These are phyloP conservation scores for Boletus sensibilis DNA, from an alignment of 768 basidiomycete species.

Conservation along the genomic window DNA sequence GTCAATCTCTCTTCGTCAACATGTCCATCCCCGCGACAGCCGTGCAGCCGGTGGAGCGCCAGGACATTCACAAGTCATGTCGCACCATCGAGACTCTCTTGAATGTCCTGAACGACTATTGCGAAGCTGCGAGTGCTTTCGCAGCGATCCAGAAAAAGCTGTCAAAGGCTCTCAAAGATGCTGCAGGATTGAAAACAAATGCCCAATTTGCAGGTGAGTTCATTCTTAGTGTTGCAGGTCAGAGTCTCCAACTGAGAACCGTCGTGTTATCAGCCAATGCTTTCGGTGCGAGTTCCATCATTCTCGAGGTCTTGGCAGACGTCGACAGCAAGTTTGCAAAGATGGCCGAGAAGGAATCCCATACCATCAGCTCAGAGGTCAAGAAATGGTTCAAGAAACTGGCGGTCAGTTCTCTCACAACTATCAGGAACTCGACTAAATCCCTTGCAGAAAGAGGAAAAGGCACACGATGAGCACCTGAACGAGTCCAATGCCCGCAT, in stretches of 20 bases:
- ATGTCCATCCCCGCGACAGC: conserved; percentile 17
- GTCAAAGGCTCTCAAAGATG: conserved; percentile 66
- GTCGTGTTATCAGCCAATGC: conserved; percentile 53
- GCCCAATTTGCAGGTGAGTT: conserved; percentile 60
- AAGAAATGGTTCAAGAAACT: conserved; percentile 89
- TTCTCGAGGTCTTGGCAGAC: conserved; percentile 71
- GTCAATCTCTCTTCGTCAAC: background rate
- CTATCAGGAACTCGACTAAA: background rate
- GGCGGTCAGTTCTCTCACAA: conserved; percentile 46
- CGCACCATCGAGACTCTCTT: conserved; percentile 70
- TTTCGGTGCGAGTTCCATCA: conserved; percentile 57
- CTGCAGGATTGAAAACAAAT: conserved; percentile 58
- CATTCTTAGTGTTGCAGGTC: background rate
- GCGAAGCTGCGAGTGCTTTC: conserved; percentile 62
- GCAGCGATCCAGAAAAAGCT: conserved; percentile 73
- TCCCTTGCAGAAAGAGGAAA: conserved; percentile 71
- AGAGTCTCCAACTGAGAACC: background rate
- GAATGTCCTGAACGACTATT: conserved; percentile 68
- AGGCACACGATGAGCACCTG: conserved; percentile 70
- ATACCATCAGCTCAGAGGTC: conserved; percentile 60
- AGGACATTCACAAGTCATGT: conserved; percentile 80
- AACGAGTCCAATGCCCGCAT: conserved; percentile 65
- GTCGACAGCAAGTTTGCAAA: conserved; percentile 75
- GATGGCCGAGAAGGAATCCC: conserved; percentile 71
- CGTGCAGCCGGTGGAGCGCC: conserved; percentile 51